These are phyloP conservation scores for Pythium sp. DNA, from an alignment of 352 stramenopile species.

Conservation along the genomic window DNA sequence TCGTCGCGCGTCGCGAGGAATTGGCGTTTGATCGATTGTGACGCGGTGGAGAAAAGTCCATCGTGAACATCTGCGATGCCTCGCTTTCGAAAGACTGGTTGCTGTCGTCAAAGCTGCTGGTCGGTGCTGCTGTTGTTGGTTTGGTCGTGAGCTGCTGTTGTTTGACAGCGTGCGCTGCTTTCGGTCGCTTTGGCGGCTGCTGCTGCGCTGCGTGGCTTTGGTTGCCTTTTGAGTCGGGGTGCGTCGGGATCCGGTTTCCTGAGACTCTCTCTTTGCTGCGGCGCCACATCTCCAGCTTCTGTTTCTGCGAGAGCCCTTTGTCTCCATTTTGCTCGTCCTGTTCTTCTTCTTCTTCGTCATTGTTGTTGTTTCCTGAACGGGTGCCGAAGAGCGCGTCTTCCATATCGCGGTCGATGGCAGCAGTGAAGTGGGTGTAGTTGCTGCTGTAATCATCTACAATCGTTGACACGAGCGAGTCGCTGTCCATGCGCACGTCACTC, in stretches of 20 bases:
- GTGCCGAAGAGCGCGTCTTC: conserved; percentile 20
- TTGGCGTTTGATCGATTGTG: conserved; percentile 11
- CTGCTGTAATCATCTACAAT: conserved; percentile 7
- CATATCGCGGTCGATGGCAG: conserved; percentile 15
- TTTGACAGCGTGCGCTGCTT: conserved; percentile 24
- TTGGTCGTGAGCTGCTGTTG: conserved; percentile 13
- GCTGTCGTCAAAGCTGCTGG: background rate
- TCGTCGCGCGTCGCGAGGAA: conserved; percentile 19
- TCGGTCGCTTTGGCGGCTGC: conserved; percentile 18
- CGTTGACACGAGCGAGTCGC: conserved; percentile 6
- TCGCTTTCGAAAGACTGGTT: conserved; percentile 22
- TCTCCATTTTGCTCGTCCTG: background rate
- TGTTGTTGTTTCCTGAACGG: conserved; percentile 12
- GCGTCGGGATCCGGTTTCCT: conserved; percentile 8
- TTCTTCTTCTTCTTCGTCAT: conserved; percentile 11
- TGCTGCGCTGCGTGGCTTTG: conserved; percentile 8
- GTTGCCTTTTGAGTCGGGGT: background rate
- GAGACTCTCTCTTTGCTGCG: conserved; percentile 11
- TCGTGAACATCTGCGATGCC: conserved; percentile 5
- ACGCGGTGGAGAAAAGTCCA: conserved; percentile 24
- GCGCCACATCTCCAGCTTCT: conserved; percentile 26
- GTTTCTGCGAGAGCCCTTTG: conserved; percentile 18
- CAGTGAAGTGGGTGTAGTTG: conserved; percentile 2
- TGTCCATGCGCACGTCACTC: conserved; percentile 10
- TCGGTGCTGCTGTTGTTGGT: background rate